phyloP scores from a whole-genome alignment of 192 early-diverging fungal genomes.

The Backusella liffmaniae region DNA sequence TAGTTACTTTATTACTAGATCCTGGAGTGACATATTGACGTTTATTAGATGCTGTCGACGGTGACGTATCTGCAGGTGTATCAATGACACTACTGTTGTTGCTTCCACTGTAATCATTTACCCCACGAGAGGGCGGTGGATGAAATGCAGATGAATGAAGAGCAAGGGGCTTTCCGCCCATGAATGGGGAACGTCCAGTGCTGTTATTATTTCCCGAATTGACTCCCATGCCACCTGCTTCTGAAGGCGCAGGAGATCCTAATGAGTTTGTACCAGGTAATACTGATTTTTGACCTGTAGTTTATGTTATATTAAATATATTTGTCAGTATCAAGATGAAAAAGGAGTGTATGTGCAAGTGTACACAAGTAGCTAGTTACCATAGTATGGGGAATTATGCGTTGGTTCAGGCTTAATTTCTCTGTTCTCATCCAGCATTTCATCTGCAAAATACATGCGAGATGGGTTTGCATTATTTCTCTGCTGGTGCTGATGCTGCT shows the following conservation, averaged over 20 bases:
- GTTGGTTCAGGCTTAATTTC: constrained; percentile 5
- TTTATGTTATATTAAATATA: background rate
- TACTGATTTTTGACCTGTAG: constrained; percentile 1
- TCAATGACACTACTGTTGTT: background rate
- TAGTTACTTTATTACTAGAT: background rate
- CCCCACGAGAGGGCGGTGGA: constrained; percentile 9
- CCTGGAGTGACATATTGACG: background rate
- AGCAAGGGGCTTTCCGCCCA: background rate
- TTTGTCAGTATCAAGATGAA: background rate
- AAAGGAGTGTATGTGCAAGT: background rate
- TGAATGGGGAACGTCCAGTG: constrained; percentile 1
- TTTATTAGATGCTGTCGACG: background rate
- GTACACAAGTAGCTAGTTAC: background rate
- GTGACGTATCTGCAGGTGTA: background rate
- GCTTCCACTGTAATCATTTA: background rate
- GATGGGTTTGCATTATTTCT: background rate
- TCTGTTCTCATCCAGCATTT: constrained; percentile 11
- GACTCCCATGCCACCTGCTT: constrained; percentile 9
- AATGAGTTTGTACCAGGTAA: constrained; percentile 11
- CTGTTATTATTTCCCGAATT: background rate
- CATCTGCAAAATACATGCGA: constrained; percentile 14
- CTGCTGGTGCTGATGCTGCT: constrained; percentile 2
- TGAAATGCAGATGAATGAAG: constrained; percentile 19
- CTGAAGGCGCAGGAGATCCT: constrained; percentile 8
- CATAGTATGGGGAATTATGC: background rate